Evolutionary conservation across 495 filamentous ascomycete genomes (phyloP).

Genomic region (Neurospora sp.): DNA sequence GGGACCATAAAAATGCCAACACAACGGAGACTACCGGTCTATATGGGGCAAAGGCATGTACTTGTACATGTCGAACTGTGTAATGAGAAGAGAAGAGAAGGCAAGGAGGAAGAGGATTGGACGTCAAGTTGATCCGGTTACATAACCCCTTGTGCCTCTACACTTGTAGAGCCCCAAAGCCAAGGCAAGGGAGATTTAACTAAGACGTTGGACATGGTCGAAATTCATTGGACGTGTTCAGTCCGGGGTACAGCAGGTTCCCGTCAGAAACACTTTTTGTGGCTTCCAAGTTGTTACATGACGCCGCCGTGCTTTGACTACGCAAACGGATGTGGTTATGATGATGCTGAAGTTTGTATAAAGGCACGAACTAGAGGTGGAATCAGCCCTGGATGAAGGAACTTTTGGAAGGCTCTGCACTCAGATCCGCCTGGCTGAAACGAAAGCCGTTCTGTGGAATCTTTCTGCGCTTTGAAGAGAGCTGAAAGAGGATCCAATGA

Average conservation of each 20-base stretch:
- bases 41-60: background rate
- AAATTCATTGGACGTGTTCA: background rate
- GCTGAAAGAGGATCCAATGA: background rate
- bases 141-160: background rate
- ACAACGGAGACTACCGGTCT: background rate
- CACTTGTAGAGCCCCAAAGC: background rate
- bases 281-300: background rate
- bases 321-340: background rate
- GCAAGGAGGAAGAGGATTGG: background rate
- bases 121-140: background rate
- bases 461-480: background rate
- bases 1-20: background rate
- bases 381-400: background rate
- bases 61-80: background rate
- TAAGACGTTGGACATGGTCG: background rate
- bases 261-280: background rate
- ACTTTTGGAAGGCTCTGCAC: background rate
- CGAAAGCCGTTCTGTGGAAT: background rate
- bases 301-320: background rate
- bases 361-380: background rate
- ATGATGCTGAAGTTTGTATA: background rate
- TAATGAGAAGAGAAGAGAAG: background rate
- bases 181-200: background rate
- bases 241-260: background rate
- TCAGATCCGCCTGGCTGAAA: background rate